These are phyloP conservation scores for Leccinellum rugosiceps DNA, from an alignment of 768 basidiomycete genomes.

Conservation along the genomic window DNA sequence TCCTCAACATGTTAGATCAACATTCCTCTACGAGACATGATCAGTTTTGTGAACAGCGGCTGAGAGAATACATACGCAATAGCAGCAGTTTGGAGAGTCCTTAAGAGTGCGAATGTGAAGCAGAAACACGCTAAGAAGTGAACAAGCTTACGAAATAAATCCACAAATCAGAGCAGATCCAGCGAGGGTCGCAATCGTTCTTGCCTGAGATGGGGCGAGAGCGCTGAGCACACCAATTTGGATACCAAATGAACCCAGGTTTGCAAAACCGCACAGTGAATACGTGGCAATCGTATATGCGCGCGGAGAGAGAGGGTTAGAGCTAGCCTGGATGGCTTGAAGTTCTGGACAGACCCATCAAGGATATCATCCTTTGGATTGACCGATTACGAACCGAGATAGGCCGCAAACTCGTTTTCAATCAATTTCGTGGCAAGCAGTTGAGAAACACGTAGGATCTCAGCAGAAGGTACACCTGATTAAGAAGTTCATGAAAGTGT, in stretches of 20 bases:
- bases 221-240: constrained; percentile 75
- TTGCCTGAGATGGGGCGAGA: constrained; percentile 65
- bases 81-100: constrained; percentile 54
- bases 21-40: constrained; percentile 41
- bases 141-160: constrained; percentile 47
- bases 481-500: not conserved
- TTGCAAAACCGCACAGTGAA: constrained; percentile 89
- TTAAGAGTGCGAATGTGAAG: constrained; percentile 7
- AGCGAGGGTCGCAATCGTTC: constrained; percentile 68
- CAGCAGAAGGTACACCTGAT: constrained; percentile 67
- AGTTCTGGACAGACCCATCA: constrained; percentile 28
- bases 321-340: constrained; percentile 43
- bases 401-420: constrained; percentile 85
- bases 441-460: constrained; percentile 77
- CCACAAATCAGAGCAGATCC: constrained; percentile 68
- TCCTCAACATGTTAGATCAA: constrained; percentile 35
- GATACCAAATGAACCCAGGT: constrained; percentile 82
- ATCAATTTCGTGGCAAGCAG: constrained; percentile 85
- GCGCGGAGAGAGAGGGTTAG: constrained; percentile 60
- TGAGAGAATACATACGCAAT: constrained; percentile 45
- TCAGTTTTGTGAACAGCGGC: constrained; percentile 2
- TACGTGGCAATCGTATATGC: constrained; percentile 84
- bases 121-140: not conserved
- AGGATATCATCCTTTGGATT: not conserved
- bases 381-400: constrained; percentile 36